These are phyloP conservation scores for Cryphonectria japonica DNA, from an alignment of 2,329 filamentous ascomycete species.

Conservation along the genomic window DNA sequence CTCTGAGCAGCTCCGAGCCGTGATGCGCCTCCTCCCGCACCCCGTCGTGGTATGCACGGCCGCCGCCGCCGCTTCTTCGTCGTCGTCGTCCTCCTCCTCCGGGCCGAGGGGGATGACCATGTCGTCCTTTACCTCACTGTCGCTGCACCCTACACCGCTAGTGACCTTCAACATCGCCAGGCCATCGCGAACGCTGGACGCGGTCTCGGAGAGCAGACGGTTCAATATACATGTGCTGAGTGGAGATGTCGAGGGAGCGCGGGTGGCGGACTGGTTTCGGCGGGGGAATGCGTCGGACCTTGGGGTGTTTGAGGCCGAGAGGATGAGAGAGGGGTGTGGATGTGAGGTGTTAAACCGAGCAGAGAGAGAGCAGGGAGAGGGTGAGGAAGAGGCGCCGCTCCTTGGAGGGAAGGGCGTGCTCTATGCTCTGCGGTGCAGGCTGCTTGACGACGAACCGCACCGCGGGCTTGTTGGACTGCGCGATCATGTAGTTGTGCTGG, in stretches of 20 bases:
- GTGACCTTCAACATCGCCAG: constrained; percentile 61
- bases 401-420: constrained; percentile 57
- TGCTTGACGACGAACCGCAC: constrained; percentile 45
- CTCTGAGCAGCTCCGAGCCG: constrained; percentile 53
- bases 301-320: constrained; percentile 41
- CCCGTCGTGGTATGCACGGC: constrained; percentile 61
- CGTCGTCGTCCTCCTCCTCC: neutral
- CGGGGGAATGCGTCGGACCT: constrained; percentile 48
- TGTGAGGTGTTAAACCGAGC: constrained; percentile 32
- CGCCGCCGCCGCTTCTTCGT: constrained; percentile 32
- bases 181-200: constrained; percentile 59
- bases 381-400: constrained; percentile 43
- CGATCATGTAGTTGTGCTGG: constrained; percentile 57
- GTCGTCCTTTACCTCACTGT: constrained; percentile 62
- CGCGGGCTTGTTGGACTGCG: constrained; percentile 51
- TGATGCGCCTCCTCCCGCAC: constrained; percentile 59
- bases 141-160: constrained; percentile 54
- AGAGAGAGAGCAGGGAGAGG: constrained; percentile 26
- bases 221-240: constrained; percentile 62
- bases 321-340: constrained; percentile 36
- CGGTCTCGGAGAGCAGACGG: constrained; percentile 46
- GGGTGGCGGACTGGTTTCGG: constrained; percentile 57
- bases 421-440: constrained; percentile 48
- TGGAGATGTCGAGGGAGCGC: constrained; percentile 51
- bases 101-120: constrained; percentile 58